These are phyloP conservation scores for Pseudevernia furfuracea DNA, from an alignment of 495 filamentous ascomycete genomes.

Conservation along the genomic window DNA sequence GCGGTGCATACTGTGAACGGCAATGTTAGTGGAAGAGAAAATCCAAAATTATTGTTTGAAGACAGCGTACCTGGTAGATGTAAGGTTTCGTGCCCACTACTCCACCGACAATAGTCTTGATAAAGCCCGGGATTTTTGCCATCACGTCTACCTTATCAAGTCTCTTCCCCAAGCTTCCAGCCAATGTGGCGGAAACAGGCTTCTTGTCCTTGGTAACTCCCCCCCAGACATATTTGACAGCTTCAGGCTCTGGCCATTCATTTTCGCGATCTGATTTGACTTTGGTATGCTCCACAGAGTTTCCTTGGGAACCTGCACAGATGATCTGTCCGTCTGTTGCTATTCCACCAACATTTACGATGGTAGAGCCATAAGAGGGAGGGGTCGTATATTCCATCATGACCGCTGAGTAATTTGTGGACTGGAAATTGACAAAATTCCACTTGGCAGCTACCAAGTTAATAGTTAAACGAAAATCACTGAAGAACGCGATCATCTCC, in stretches of 20 bases:
- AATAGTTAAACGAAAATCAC: constrained; percentile 10
- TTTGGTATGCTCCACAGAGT: constrained; percentile 57
- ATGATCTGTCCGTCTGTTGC: constrained; percentile 74
- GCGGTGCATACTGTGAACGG: constrained; percentile 52
- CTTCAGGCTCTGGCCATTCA: constrained; percentile 81
- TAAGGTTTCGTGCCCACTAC: constrained; percentile 90
- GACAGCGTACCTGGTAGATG: constrained; percentile 75
- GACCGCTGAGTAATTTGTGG: constrained; percentile 72
- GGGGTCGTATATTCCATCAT: constrained; percentile 97
- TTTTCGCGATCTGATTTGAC: constrained; percentile 63
- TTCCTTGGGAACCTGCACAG: constrained; percentile 52
- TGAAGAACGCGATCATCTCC: constrained; percentile 14
- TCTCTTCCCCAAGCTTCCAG: constrained; percentile 59
- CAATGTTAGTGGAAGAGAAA: background rate
- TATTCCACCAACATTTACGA: constrained; percentile 76
- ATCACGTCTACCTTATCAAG: constrained; percentile 90
- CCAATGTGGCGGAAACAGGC: constrained; percentile 56
- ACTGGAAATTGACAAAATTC: constrained; percentile 91
- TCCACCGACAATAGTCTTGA: constrained; percentile 82
- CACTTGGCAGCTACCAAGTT: constrained; percentile 62
- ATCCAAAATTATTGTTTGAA: constrained; percentile 5
- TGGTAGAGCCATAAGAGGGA: constrained; percentile 86
- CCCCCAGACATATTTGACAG: constrained; percentile 67
- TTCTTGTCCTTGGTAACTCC: constrained; percentile 73
- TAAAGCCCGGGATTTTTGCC: constrained; percentile 89